These are phyloP conservation scores for Populus euphratica DNA, from an alignment of 345 rosid genomes.

Conservation along the genomic window DNA sequence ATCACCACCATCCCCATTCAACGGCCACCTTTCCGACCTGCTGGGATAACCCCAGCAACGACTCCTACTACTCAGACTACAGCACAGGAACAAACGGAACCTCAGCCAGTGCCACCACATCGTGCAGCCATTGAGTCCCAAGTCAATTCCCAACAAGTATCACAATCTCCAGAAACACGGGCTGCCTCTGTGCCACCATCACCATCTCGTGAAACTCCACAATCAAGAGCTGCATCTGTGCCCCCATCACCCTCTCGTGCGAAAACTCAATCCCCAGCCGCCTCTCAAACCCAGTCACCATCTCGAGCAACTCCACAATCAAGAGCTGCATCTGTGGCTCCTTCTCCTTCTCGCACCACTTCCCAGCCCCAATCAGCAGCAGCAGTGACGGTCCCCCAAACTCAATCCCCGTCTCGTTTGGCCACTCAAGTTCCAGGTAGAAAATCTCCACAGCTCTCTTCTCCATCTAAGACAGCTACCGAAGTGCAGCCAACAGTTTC, in stretches of 20 bases:
- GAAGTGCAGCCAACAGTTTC: slow-evolving; percentile 21
- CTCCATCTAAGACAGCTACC: slow-evolving; percentile 28
- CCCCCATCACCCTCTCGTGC: slow-evolving; percentile 15
- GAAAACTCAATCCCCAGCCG: slow-evolving; percentile 17
- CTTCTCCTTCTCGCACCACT: slow-evolving; percentile 16
- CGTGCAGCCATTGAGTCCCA: slow-evolving; percentile 8
- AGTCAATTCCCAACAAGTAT: slow-evolving; percentile 18
- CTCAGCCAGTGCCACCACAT: slow-evolving; percentile 19
- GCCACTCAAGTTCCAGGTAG: slow-evolving; percentile 20
- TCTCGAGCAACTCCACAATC: slow-evolving; percentile 29
- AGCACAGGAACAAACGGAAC: slow-evolving; percentile 13
- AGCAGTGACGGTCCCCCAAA: slow-evolving; percentile 14
- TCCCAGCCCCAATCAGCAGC: slow-evolving; percentile 21
- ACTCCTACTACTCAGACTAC: slow-evolving; percentile 22
- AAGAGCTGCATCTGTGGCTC: slow-evolving; percentile 21
- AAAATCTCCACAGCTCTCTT: slow-evolving; percentile 22
- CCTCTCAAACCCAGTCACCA: slow-evolving; percentile 21
- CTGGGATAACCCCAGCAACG: slow-evolving; percentile 30
- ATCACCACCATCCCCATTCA: slow-evolving; percentile 7
- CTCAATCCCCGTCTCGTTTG: slow-evolving; percentile 24
- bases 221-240: slow-evolving; percentile 18
- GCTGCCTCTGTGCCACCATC: slow-evolving; percentile 10
- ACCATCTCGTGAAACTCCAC: slow-evolving; percentile 31
- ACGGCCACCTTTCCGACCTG: slow-evolving; percentile 46
- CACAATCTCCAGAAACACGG: slow-evolving; percentile 24